phyloP scores from a whole-genome alignment of 148 eudicot species.

The Fallopia convolvulus region DNA sequence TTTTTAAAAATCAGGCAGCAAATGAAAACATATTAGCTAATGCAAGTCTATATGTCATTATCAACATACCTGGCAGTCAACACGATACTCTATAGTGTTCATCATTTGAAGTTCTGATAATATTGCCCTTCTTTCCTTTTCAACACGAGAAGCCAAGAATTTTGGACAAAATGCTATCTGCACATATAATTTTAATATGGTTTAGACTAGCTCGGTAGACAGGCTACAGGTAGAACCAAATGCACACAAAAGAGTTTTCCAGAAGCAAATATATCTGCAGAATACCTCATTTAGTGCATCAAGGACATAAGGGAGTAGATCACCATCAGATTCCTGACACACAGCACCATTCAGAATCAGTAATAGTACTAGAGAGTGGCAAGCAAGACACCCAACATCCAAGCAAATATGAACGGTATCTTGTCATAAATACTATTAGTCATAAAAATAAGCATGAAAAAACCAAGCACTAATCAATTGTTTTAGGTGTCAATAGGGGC shows the following conservation, averaged over 20 bases:
- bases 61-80: slow-evolving; percentile 82
- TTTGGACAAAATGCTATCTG: slow-evolving; percentile 97
- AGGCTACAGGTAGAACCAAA: not conserved
- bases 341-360: slow-evolving; percentile 14
- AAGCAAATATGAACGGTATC: slow-evolving; percentile 5
- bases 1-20: not conserved
- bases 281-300: slow-evolving; percentile 97
- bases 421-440: not conserved
- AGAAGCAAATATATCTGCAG: not conserved
- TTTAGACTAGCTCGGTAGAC: not conserved
- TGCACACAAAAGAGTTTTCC: not conserved
- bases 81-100: slow-evolving; percentile 99
- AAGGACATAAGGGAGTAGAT: slow-evolving; percentile 83
- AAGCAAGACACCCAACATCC: not conserved
- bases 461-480: not conserved
- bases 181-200: slow-evolving; percentile 4
- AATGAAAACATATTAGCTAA: not conserved
- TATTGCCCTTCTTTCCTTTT: slow-evolving; percentile 97
- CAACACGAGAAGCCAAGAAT: slow-evolving; percentile 92
- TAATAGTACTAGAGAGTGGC: not conserved
- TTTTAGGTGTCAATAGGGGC: not conserved
- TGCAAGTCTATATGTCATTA: not conserved
- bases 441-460: not conserved
- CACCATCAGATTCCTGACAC: slow-evolving; percentile 74
- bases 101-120: slow-evolving; percentile 98